Evolutionary conservation across 208 protist species (phyloP).

Genomic region (Herpetomonas samuelpessoai): DNA sequence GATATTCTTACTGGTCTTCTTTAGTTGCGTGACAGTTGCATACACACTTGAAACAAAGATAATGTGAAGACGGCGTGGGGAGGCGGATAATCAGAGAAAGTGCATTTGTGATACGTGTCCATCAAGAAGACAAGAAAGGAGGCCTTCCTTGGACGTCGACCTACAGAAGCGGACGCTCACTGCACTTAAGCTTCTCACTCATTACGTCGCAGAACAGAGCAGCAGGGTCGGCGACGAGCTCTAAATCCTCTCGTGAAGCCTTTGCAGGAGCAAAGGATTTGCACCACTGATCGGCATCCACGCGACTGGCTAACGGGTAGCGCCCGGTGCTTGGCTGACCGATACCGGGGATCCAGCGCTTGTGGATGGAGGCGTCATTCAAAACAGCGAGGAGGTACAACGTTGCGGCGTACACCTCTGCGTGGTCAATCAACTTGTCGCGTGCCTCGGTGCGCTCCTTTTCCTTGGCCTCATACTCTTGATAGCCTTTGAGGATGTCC

Average conservation of each 20-base stretch:
- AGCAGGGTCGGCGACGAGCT: slow-evolving; percentile 17
- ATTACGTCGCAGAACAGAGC: slow-evolving; percentile 29
- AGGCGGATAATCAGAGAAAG: too few species aligned
- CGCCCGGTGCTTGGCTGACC: slow-evolving; percentile 19
- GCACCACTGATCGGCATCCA: slow-evolving; percentile 56
- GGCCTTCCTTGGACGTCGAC: too few species aligned
- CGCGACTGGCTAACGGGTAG: slow-evolving; percentile 32
- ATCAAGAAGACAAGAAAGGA: too few species aligned
- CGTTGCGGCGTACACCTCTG: slow-evolving; percentile 59
- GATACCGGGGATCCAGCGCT: slow-evolving; percentile 26
- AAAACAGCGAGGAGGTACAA: slow-evolving; percentile 53
- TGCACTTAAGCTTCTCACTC: slow-evolving; percentile 29
- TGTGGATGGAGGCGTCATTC: slow-evolving; percentile 42
- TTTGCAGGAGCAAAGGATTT: slow-evolving; percentile 20
- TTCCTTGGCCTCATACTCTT: slow-evolving; percentile 32
- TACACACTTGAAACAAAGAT: too few species aligned
- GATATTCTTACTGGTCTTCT: too few species aligned
- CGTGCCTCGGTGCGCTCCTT: neutral
- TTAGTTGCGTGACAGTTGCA: too few species aligned
- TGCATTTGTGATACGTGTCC: too few species aligned
- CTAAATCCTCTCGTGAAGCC: neutral
- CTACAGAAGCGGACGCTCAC: slow-evolving; percentile 3
- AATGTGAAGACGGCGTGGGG: too few species aligned
- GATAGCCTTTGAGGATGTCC: slow-evolving; percentile 40
- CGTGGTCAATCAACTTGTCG: slow-evolving; percentile 19